Conservation (phyloP, 768 basidiomycete species). For the Collybia sordida region DNA sequence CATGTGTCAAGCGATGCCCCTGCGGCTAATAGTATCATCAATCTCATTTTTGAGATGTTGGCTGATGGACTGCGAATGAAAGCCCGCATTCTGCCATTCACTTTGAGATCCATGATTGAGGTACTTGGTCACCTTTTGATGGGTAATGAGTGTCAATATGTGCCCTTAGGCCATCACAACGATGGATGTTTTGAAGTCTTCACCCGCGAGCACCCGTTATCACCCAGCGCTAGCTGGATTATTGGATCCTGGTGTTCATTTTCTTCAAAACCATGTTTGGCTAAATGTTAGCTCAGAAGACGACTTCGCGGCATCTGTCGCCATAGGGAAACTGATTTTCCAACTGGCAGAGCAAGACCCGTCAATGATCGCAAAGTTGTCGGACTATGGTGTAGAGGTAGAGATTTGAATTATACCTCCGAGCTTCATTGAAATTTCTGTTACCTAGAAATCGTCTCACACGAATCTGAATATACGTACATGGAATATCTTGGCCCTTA, state of each 20-base stretch:
- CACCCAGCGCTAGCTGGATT: constrained; percentile 35
- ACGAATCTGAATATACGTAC: constrained; percentile 44
- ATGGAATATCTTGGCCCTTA: constrained; percentile 66
- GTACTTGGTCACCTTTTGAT: constrained; percentile 27
- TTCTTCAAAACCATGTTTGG: constrained; percentile 51
- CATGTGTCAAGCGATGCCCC: constrained; percentile 21
- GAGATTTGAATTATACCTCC: background rate
- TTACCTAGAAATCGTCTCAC: constrained; percentile 31
- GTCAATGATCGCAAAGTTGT: constrained; percentile 36
- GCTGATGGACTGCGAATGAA: constrained; percentile 55
- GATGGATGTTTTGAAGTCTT: constrained; percentile 23
- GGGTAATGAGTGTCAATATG: background rate
- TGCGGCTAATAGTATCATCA: constrained; percentile 30
- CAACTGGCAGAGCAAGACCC: constrained; percentile 45
- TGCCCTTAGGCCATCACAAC: constrained; percentile 22
- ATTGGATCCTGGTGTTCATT: constrained; percentile 51
- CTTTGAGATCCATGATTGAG: constrained; percentile 53
- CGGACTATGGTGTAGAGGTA: constrained; percentile 35
- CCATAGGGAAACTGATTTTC: constrained; percentile 53
- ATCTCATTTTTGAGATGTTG: constrained; percentile 49
- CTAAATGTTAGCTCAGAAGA: constrained; percentile 44
- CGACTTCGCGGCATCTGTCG: constrained; percentile 51
- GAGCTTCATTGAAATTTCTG: background rate
- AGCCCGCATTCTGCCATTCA: constrained; percentile 45
- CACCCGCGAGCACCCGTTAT: constrained; percentile 29